These are phyloP conservation scores for Dryas integrifolia DNA, from an alignment of 331 rosid species.

Conservation along the genomic window DNA sequence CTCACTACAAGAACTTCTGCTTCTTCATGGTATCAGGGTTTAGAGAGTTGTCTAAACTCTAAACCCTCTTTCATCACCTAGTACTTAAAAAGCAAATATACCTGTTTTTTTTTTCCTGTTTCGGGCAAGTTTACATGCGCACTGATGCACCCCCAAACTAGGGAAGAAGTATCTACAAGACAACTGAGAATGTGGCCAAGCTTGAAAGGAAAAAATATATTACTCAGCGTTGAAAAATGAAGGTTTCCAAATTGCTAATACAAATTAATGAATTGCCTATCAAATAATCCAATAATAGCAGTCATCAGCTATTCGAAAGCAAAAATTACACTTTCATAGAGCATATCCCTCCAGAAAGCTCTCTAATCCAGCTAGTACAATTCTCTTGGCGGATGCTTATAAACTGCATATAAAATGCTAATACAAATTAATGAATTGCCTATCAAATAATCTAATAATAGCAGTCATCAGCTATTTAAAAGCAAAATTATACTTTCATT, in stretches of 20 bases:
- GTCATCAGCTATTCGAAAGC: conserved; percentile 17
- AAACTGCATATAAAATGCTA: not conserved
- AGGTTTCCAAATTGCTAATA: not conserved
- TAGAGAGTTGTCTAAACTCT: not conserved
- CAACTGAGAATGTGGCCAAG: not conserved
- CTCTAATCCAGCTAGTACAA: conserved; percentile 5
- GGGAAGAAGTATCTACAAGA: not conserved
- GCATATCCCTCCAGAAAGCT: conserved; percentile 26
- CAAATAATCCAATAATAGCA: conserved; percentile 21
- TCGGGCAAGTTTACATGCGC: not conserved
- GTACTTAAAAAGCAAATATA: no score
- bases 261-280: conserved; percentile 22
- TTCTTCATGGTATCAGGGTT: not conserved
- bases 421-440: conserved; percentile 18
- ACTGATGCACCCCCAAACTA: not conserved
- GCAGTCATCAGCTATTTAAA: conserved; percentile 19
- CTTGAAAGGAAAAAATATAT: not conserved
- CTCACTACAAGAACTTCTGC: no score
- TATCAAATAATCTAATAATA: conserved; percentile 22
- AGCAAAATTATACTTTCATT: conserved; percentile 30
- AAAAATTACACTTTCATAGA: conserved; percentile 33
- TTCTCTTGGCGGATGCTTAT: not conserved
- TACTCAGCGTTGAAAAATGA: not conserved
- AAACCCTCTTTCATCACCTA: conserved; percentile 1
- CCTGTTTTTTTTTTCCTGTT: no score